These are phyloP conservation scores for Lathyrus sativus DNA, from an alignment of 306 rosid species.

Conservation along the genomic window DNA sequence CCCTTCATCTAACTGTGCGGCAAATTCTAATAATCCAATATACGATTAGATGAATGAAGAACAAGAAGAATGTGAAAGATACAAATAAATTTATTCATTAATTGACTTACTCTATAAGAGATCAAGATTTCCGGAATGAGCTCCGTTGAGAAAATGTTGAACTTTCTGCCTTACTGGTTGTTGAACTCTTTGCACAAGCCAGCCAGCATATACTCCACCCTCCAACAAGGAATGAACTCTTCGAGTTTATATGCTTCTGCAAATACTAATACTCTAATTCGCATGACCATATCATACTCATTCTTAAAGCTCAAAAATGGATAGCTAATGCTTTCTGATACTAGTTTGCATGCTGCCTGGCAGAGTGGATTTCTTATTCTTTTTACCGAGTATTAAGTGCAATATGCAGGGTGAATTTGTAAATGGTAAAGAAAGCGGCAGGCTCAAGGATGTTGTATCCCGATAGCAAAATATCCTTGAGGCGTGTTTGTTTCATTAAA, in stretches of 20 bases:
- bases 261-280: background rate
- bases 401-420: slow-evolving; percentile 53
- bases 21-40: slow-evolving; percentile 51
- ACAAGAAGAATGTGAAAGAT: background rate
- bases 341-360: slow-evolving; percentile 17
- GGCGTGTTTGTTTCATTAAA: slow-evolving; percentile 50
- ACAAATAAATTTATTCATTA: background rate
- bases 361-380: slow-evolving; percentile 12
- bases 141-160: slow-evolving; percentile 77
- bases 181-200: slow-evolving; percentile 1
- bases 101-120: slow-evolving; percentile 63
- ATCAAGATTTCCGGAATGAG: slow-evolving; percentile 74
- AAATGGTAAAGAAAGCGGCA: slow-evolving; percentile 45
- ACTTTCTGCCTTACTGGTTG: slow-evolving; percentile 74
- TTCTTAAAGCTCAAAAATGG: background rate
- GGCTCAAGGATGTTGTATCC: slow-evolving; percentile 42
- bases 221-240: slow-evolving; percentile 5
- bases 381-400: slow-evolving; percentile 34
- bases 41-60: background rate
- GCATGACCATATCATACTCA: slow-evolving; percentile 22
- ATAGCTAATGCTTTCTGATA: slow-evolving; percentile 1
- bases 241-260: background rate
- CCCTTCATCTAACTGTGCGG: slow-evolving; percentile 70
- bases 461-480: slow-evolving; percentile 64
- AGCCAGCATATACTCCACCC: slow-evolving; percentile 11